A percentile compares a stretch with the other conserved stretches of the same genome.
Conservation (phyloP, 768 basidiomycete species). For the Leccinum uliginosum region DNA sequence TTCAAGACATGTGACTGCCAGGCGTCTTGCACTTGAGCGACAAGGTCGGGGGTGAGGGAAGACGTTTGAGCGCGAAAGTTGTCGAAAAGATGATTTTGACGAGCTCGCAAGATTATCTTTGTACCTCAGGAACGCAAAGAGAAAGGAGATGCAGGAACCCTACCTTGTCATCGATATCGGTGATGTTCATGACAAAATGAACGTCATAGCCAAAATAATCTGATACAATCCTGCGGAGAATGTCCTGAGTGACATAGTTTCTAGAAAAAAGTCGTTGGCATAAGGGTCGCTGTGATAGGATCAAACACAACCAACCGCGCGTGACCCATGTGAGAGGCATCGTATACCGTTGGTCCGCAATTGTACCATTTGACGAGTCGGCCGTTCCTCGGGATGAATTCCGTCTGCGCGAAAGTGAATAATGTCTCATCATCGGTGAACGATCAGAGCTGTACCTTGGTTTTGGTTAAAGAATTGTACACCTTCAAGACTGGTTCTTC, state of each 20-base stretch:
- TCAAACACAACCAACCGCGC: conserved; percentile 57
- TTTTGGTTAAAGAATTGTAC: conserved; percentile 89
- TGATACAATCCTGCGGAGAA: conserved; percentile 63
- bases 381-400: conserved; percentile 67
- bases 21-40: conserved; percentile 53
- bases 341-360: conserved; percentile 98
- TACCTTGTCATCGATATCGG: conserved; percentile 99
- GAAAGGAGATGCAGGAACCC: conserved; percentile 10
- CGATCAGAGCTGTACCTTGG: conserved; percentile 60
- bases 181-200: conserved; percentile 99
- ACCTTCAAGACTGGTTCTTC: conserved; percentile 59
- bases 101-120: conserved; percentile 90
- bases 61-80: conserved; percentile 53
- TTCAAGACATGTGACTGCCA: conserved; percentile 64
- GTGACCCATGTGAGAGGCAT: conserved; percentile 98
- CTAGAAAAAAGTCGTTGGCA: conserved; percentile 37
- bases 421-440: neutral
- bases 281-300: neutral
- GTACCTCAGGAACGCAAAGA: conserved; percentile 3
- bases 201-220: conserved; percentile 98
- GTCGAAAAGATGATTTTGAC: conserved; percentile 71
- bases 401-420: conserved; percentile 47
- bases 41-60: conserved; percentile 51
- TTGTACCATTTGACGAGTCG: conserved; percentile 96
- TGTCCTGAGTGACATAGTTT: conserved; percentile 60